Base-by-base conservation (phyloP, 179 eudicot species). In the Silene vulgaris region DNA sequence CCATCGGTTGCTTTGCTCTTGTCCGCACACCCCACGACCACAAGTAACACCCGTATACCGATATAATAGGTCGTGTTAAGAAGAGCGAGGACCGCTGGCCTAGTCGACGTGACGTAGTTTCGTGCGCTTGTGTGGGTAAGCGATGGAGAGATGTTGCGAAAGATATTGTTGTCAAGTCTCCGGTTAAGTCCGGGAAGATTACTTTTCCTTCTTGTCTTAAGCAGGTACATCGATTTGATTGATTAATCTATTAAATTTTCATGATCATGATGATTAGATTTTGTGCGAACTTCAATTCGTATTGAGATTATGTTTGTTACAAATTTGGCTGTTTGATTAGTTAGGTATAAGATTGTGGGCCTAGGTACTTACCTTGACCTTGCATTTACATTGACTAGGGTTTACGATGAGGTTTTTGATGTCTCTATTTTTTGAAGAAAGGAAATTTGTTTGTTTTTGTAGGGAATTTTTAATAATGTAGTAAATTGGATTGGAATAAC, bases 181-280 rank as follows among this genome's bases (percentile, higher is more conserved):
- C 90, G 57, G 54, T 76, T 61, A 71, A 72, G 17, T 65, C 85
- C 68, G 94, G 90, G 0, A 86, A 76, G 45, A 94, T 94, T 78
- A 94, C 98, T 19, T 94, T 94, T 78, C 96, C 98, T 43, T 87
- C 94, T 77, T 89, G 89, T 77, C 92, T 94, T 13, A 94, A 93
- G 65, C 92, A 91, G 98, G 97, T 91, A 20, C 26, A 12, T 30
- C 21, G 1, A 13, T 28, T 12, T 13, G 3, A 9, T 40, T 35
- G 8, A 35, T 35, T 35, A 35, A 35, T 11, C 59, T 6, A 1
- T 8, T 11, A 37, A 0, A 14, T 1, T 7, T 19, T 8, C 8
- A 4, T 37, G 45, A 6, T 8, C 9, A 52, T 29, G 14, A 11
- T 29, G 3, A 17, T 69, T 69, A 54, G 74, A 56, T 26, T 16